These are phyloP conservation scores for Apiospora marii DNA, from an alignment of 2,329 filamentous ascomycete genomes.

Conservation along the genomic window DNA sequence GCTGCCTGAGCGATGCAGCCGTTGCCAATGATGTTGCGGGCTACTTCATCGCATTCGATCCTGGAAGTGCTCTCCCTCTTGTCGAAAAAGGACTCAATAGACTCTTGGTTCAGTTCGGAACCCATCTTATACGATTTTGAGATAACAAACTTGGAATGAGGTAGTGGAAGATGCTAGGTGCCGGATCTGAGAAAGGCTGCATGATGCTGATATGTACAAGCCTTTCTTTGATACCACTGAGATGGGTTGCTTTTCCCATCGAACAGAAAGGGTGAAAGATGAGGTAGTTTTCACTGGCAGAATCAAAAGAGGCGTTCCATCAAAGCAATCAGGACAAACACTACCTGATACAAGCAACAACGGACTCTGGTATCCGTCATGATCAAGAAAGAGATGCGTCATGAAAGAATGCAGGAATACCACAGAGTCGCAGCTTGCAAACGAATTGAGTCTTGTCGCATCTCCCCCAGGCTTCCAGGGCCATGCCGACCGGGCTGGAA, in stretches of 20 bases:
- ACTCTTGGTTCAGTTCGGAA: background rate
- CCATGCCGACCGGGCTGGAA: no score
- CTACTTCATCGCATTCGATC: background rate
- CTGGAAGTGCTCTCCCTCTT: background rate
- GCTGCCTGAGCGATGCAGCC: background rate
- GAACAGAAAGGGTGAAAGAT: background rate
- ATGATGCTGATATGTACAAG: background rate
- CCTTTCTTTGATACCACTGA: background rate
- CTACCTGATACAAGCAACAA: background rate
- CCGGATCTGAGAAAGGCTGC: background rate
- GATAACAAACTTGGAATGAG: background rate
- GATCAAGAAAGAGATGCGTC: no score
- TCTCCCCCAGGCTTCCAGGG: no score
- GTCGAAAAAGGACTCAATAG: background rate
- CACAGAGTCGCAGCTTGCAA: no score
- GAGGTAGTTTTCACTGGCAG: background rate
- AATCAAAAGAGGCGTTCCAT: background rate
- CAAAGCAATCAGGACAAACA: background rate
- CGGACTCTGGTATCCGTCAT: background rate
- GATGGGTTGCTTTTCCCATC: background rate
- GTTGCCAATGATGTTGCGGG: background rate
- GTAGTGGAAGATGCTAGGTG: background rate
- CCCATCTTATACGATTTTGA: background rate
- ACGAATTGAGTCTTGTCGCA: no score
- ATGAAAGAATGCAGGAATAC: no score